Evolutionary conservation across 1,284 basidiomycete genomes (phyloP), one percentile per base, ranked within the genome.

Genomic region (Singerocomus inundabilis): DNA sequence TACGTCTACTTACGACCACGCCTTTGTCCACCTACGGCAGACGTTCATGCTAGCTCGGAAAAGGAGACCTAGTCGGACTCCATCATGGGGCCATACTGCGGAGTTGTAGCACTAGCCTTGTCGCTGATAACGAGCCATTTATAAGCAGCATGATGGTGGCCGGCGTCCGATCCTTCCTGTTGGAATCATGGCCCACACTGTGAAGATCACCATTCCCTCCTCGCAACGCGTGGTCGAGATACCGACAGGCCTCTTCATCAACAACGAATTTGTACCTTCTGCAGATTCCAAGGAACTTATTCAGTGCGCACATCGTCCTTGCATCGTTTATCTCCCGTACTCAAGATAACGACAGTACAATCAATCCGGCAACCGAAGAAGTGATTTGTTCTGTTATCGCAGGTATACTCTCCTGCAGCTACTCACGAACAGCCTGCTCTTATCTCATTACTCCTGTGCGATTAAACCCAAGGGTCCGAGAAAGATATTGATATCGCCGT

Each of bases 171-270:
- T 21, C 25, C 18, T 32, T 31, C 26, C 31, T 24, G 13, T 35
- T 41, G 31, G n/a, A 38, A 71, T 53, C 52, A 82, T 81, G 79
- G 60, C 75, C 38, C 68, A 66, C 49, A 54, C 61, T 44, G 66
- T 62, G 44, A 66, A 61, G 35, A 55, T 81, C 32, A 57, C 62
- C 41, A 57, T 81, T 47, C 66, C 72, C n/a, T 56, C 65, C 35
- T 63, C 72, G 11, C 66, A 77, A 53, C 81, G 78, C 64, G 72
- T 73, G 60, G 72, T 91, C 49, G 73, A 74, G 29, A 74, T 92
- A 30, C 84, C 84, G 15, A 91, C 89, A 5, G 92, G 91, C 30
- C 79, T 96, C 36, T 96, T 95, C 76, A 96, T 97, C 70, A 85
- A 92, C 76, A 92, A 93, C 68, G 76, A 91, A 63, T 94, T 91